phyloP scores from a whole-genome alignment of 495 filamentous ascomycete species.

The Rusavskia elegans region DNA sequence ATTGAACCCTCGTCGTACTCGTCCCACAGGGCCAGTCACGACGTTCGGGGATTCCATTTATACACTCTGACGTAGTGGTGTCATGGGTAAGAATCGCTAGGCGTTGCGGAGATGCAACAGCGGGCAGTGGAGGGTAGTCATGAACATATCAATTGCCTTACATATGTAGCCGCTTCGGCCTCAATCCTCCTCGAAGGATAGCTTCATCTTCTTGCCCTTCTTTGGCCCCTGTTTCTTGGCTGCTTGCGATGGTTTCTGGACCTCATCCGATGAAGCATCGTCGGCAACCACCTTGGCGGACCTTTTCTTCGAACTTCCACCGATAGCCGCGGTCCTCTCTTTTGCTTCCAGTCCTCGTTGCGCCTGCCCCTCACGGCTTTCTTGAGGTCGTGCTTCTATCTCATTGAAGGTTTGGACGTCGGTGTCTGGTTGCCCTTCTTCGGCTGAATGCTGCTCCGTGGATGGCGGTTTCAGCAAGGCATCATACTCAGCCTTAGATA shows the following conservation, averaged over 20 bases:
- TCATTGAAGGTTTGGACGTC: no score
- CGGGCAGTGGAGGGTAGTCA: no score
- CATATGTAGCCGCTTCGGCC: no score
- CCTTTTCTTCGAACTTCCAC: background rate
- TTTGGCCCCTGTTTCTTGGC: background rate
- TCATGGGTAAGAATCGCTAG: no score
- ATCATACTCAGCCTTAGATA: conserved; percentile 21
- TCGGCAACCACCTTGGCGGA: background rate
- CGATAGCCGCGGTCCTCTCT: background rate
- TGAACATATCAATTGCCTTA: no score
- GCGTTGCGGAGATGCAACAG: no score
- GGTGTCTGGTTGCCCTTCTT: background rate
- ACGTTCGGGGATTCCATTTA: no score
- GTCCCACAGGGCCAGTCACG: no score
- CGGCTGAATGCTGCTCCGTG: background rate
- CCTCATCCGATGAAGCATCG: background rate
- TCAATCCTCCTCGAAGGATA: background rate
- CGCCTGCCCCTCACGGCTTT: no score
- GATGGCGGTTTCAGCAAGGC: conserved; percentile 1
- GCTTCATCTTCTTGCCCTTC: background rate
- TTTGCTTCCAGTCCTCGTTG: background rate
- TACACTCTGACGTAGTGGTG: no score
- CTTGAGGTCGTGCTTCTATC: no score
- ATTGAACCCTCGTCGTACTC: no score
- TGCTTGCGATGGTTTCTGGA: background rate